Base-by-base conservation (phyloP, 495 filamentous ascomycete species). In the Daldinia vernicosa region DNA sequence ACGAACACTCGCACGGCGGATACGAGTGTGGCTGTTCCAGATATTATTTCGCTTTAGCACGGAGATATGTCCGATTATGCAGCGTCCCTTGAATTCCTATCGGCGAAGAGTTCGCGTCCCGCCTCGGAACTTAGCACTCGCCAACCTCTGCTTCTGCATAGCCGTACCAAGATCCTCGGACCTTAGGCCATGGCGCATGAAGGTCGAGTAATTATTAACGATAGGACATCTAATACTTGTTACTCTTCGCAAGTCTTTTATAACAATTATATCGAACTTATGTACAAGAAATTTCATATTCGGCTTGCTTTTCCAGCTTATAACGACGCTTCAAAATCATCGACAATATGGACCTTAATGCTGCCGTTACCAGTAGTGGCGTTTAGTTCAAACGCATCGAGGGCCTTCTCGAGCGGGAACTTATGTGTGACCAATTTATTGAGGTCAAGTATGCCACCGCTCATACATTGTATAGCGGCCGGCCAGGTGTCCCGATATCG, bases 401-500 rank as follows among this genome's bases (percentile, higher is more conserved):
- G 45, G 0, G 87, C 87, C 55, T 82, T 80, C 69, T 89, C 87
- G 22, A 90, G 76, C 3, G 85, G 83, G 64, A 86, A 88, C 2
- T 79, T 82, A 67, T 86, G 84, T 19, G 83, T 83, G 0, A 86
- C 80, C 47, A 86, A 51, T 30, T 76, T 78, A 45, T 84, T 80
- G 50, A 89, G 76, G 60, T 90, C 83, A 17, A 90, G 52, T n/a
- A 89, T 80, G 0, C 82, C 84, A 14, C 85, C 83, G 71, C 51
- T 79, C 60, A 85, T 61, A 40, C 76, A 80, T 22, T 76, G 73
- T 45, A 90, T 87, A 0, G 83, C 87, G 0, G 82, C 82, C 4
- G 87, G 86, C 87, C 88, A 90, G 0, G 87, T 89, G 67, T 89
- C 86, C 28, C 80, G 77, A 66, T 89, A 90, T n/a, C 88, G 83